Conservation (phyloP, 345 rosid species). For the Lumnitzera racemosa region DNA sequence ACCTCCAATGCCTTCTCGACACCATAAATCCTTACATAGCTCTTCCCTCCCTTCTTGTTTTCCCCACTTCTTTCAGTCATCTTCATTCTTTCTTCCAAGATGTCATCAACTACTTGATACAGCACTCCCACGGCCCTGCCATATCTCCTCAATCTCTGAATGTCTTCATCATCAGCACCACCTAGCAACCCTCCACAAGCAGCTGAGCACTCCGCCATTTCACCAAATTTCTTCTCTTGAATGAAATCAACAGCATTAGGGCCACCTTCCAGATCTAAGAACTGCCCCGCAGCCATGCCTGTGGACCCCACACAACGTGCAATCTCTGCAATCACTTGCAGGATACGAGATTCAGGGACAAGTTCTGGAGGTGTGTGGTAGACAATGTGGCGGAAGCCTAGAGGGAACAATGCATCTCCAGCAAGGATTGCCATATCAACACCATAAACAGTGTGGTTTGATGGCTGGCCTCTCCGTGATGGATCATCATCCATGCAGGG, state of each 20-base stretch:
- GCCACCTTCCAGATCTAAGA: constrained; percentile 76
- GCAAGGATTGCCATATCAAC: constrained; percentile 88
- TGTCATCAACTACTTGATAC: constrained; percentile 74
- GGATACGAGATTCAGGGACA: constrained; percentile 55
- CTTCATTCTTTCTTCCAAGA: constrained; percentile 28
- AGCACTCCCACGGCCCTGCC: constrained; percentile 88
- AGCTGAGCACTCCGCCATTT: constrained; percentile 87
- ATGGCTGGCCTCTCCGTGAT: constrained; percentile 78
- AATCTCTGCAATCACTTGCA: constrained; percentile 76
- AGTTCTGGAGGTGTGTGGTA: constrained; percentile 57
- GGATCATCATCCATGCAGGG: constrained; percentile 95
- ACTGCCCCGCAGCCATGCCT: constrained; percentile 98
- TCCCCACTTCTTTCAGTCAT: constrained; percentile 7
- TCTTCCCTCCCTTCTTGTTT: constrained; percentile 37
- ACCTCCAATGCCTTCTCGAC: constrained; percentile 56
- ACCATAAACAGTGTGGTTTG: constrained; percentile 73
- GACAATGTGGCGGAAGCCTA: constrained; percentile 84
- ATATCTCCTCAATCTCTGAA: constrained; percentile 58
- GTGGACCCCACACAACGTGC: constrained; percentile 90
- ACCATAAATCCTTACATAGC: constrained; percentile 47
- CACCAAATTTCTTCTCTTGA: constrained; percentile 87
- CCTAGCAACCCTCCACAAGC: constrained; percentile 88
- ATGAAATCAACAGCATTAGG: constrained; percentile 47
- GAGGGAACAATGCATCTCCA: constrained; percentile 96
- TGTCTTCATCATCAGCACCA: constrained; percentile 76